Base-by-base conservation (phyloP, 768 basidiomycete genomes). In the Pisolithus microcarpus region DNA sequence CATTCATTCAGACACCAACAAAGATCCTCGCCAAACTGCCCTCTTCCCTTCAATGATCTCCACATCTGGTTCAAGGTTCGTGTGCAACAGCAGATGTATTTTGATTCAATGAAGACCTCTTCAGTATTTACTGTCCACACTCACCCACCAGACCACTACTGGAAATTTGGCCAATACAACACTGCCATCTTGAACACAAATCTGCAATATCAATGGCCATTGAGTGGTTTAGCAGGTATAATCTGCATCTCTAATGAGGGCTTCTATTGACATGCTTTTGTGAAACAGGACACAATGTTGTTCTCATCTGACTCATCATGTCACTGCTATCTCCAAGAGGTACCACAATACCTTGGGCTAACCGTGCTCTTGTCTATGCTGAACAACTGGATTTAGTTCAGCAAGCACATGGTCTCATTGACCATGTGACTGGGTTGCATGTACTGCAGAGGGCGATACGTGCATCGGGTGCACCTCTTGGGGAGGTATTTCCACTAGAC, bases 371-470 rank as follows among this genome's bases (percentile, higher is more conserved):
- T 6, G 53, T 60, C 7, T 68, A 69, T 49, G 54, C 58, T 7
- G 55, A 61, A 34, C 49, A 59, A 3, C 65, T 61, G 34, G 61
- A 65, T 50, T 44, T 65, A 11, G 46, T 62, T 18, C 58, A 61
- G 28, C 64, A 65, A 24, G 21, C 46, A 1, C 15, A 24, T 48
- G 36, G 37, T 28, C 16, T 16, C 23, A n/a, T 48, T 23, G 46
- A 48, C 19, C 23, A 24, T 23, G 23, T 34, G 3, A 48, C 36
- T 11, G 9, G 42, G 4, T 26, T 55, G 16, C 51, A 46, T 8
- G 39, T 52, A 6, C 54, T 55, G 38, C 52, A 55, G 15, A 18
- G 44, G 16, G 50, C 44, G 1, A 30, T 7, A 18, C 16, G 7
- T 26, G 19, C 49, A 19, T 48, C 46, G 3, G 36, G 45, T 9